Conservation (phyloP, 2,329 filamentous ascomycete genomes). For the Fusarium sororula region DNA sequence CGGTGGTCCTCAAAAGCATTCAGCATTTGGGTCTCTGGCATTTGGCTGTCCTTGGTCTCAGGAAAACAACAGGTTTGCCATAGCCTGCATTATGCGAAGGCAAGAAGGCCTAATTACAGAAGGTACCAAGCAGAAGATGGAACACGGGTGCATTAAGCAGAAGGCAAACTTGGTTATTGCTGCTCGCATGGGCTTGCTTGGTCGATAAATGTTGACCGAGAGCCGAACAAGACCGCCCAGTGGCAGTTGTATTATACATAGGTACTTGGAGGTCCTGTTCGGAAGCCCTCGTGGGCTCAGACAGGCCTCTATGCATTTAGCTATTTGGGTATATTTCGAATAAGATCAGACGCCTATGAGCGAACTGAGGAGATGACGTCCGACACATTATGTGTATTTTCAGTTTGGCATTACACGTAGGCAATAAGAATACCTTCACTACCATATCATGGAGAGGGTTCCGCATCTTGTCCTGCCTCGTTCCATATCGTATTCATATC, state of each 20-base stretch:
- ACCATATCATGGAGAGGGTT: neutral
- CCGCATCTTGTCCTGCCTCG: neutral
- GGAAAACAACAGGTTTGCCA: neutral
- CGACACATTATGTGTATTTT: neutral
- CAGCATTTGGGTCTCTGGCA: neutral
- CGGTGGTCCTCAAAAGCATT: neutral
- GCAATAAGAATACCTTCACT: neutral
- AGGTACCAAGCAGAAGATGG: slow-evolving; percentile 3
- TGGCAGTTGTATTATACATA: slow-evolving; percentile 33
- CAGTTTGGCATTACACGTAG: neutral
- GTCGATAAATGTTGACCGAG: neutral
- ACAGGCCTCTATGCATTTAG: slow-evolving; percentile 2
- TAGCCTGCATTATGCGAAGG: neutral
- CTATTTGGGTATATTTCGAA: slow-evolving; percentile 14
- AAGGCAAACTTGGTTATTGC: slow-evolving; percentile 8
- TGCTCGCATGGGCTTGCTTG: slow-evolving; percentile 9
- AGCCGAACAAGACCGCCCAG: neutral
- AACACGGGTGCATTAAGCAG: neutral
- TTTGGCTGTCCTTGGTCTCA: neutral
- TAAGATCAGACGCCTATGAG: slow-evolving; percentile 14
- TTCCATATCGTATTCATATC: neutral
- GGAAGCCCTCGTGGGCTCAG: slow-evolving; percentile 4
- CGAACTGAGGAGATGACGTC: neutral
- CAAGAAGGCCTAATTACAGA: slow-evolving; percentile 1
- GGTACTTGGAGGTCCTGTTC: neutral